These are phyloP conservation scores for Brettanomyces anomalus DNA, from an alignment of 805 yeast species.

Conservation along the genomic window DNA sequence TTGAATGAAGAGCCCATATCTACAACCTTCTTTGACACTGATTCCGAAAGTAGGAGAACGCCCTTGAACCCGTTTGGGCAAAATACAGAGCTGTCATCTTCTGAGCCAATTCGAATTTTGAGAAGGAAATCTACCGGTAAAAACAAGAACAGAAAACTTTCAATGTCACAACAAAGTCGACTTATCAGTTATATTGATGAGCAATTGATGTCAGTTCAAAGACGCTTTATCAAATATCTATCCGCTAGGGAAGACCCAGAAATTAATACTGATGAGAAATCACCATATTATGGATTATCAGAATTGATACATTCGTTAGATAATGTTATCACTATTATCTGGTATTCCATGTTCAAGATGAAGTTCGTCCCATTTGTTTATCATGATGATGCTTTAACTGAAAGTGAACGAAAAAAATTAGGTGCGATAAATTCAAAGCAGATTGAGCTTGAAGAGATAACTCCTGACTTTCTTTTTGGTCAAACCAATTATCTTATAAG, in stretches of 20 bases:
- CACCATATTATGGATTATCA: slow-evolving; percentile 33
- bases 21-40: slow-evolving; percentile 12
- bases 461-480: slow-evolving; percentile 32
- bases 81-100: slow-evolving; percentile 15
- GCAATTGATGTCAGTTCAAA: slow-evolving; percentile 41
- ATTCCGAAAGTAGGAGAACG: slow-evolving; percentile 11
- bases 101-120: slow-evolving; percentile 15
- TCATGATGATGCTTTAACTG: slow-evolving; percentile 15
- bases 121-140: not conserved
- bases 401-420: not conserved
- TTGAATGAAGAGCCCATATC: slow-evolving; percentile 1
- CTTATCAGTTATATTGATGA: slow-evolving; percentile 48
- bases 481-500: slow-evolving; percentile 55
- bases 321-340: slow-evolving; percentile 43
- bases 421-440: not conserved
- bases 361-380: slow-evolving; percentile 21
- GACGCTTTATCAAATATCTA: slow-evolving; percentile 37
- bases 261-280: slow-evolving; percentile 11
- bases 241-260: slow-evolving; percentile 20
- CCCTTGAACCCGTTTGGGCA: slow-evolving; percentile 25
- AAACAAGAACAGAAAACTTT: slow-evolving; percentile 21
- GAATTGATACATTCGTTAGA: slow-evolving; percentile 20
- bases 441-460: slow-evolving; percentile 9
- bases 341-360: slow-evolving; percentile 45
- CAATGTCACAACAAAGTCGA: slow-evolving; percentile 45